These are phyloP conservation scores for Sugiyamaella japonica DNA, from an alignment of 1,139 yeast species.

Conservation along the genomic window DNA sequence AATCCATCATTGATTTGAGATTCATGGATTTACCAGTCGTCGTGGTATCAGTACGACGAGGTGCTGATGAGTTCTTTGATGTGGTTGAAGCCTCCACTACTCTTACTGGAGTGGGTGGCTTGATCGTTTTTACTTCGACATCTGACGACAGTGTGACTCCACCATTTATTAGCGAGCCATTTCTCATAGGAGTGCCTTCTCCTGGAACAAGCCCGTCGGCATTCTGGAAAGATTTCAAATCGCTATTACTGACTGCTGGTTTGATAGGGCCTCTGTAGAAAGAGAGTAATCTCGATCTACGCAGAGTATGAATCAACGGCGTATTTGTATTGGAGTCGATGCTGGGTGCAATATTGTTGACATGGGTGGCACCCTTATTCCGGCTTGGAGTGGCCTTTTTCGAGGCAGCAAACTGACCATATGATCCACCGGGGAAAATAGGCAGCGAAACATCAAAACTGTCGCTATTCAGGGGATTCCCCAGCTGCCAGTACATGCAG, in stretches of 20 bases:
- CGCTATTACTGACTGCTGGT: conserved; percentile 31
- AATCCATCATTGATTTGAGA: conserved; percentile 14
- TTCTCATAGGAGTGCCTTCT: conserved; percentile 6
- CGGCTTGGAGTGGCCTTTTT: background rate
- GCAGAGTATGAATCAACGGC: conserved; percentile 18
- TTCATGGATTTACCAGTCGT: background rate
- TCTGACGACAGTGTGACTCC: conserved; percentile 36
- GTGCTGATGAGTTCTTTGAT: background rate
- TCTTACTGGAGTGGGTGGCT: conserved; percentile 27
- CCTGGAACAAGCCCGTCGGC: conserved; percentile 8
- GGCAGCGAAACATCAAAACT: conserved; percentile 28
- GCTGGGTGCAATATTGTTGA: too few species aligned
- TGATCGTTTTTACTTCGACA: conserved; percentile 33
- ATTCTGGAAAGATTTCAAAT: conserved; percentile 11
- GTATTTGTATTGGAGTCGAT: too few species aligned
- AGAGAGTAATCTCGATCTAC: conserved; percentile 36
- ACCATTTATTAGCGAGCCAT: conserved; percentile 37
- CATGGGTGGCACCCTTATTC: too few species aligned
- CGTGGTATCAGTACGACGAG: background rate
- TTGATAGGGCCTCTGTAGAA: conserved; percentile 35
- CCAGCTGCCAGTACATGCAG: conserved; percentile 40
- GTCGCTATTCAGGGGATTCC: conserved; percentile 20
- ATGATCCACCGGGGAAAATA: conserved; percentile 32
- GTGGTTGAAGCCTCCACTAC: background rate
- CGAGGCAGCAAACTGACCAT: conserved; percentile 22